Conservation (phyloP, 176 grass and related monocot species). For the Bonia amplexicaulis region DNA sequence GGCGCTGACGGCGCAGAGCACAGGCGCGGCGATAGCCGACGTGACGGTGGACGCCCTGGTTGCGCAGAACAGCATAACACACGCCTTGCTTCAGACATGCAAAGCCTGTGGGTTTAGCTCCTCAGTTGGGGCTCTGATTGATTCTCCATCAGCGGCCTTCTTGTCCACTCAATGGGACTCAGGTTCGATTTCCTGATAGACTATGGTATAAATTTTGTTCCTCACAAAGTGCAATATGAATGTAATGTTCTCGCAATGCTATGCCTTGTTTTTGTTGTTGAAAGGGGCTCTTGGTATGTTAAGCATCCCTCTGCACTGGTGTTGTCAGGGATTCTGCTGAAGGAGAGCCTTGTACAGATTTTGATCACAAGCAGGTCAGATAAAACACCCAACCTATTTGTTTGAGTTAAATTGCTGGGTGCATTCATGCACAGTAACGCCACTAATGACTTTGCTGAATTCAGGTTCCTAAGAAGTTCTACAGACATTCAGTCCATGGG, state of each 20-base stretch:
- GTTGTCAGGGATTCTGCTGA: constrained; percentile 60
- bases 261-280: constrained; percentile 6
- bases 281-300: constrained; percentile 78
- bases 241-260: not conserved
- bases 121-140: constrained; percentile 67
- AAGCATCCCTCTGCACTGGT: constrained; percentile 66
- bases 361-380: constrained; percentile 59
- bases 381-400: not conserved
- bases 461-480: constrained; percentile 72
- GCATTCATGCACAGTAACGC: not conserved
- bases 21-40: constrained; percentile 63
- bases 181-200: constrained; percentile 37
- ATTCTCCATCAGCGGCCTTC: constrained; percentile 75
- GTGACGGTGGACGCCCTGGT: constrained; percentile 80
- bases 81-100: constrained; percentile 70
- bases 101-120: constrained; percentile 65
- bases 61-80: constrained; percentile 62
- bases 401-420: constrained; percentile 1
- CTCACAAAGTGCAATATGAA: not conserved
- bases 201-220: not conserved
- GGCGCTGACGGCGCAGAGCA: constrained; percentile 50
- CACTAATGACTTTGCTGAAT: constrained; percentile 12
- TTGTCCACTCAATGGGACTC: constrained; percentile 70
- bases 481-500: constrained; percentile 54
- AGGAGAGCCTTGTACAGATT: constrained; percentile 51